These are phyloP conservation scores for Podospora pseudoanserina DNA, from an alignment of 495 filamentous ascomycete genomes.

Conservation along the genomic window DNA sequence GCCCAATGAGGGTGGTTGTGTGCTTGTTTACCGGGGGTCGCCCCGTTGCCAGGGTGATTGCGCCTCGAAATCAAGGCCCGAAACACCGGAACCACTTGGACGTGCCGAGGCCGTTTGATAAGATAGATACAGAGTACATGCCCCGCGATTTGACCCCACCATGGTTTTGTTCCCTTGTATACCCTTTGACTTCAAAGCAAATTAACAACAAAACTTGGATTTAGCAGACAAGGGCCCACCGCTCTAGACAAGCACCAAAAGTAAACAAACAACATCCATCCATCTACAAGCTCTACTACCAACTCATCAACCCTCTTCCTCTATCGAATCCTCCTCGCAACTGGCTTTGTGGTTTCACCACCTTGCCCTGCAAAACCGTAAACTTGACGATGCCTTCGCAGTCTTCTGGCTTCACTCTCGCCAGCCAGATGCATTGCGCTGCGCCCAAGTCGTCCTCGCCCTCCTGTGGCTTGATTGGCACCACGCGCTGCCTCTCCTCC, in stretches of 20 bases:
- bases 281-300: slow-evolving; percentile 48
- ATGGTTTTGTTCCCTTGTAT: no score
- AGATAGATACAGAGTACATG: no score
- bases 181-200: no score
- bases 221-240: no score
- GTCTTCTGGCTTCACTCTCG: slow-evolving; percentile 81
- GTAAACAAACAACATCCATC: background rate
- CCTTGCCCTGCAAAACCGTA: slow-evolving; percentile 89
- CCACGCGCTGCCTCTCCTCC: slow-evolving; percentile 14
- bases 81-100: background rate
- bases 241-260: background rate
- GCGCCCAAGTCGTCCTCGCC: slow-evolving; percentile 51
- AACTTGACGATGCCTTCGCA: slow-evolving; percentile 90
- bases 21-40: background rate
- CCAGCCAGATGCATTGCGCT: slow-evolving; percentile 91
- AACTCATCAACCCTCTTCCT: slow-evolving; percentile 73
- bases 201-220: no score
- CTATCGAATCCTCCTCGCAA: slow-evolving; percentile 89
- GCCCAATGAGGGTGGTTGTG: background rate
- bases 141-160: no score
- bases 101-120: background rate
- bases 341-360: slow-evolving; percentile 81
- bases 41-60: background rate
- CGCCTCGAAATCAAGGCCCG: background rate
- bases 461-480: slow-evolving; percentile 21